Evolutionary conservation across 257 asterid species (phyloP), one percentile per base, ranked within the genome.

Genomic region (Mentha longifolia): DNA sequence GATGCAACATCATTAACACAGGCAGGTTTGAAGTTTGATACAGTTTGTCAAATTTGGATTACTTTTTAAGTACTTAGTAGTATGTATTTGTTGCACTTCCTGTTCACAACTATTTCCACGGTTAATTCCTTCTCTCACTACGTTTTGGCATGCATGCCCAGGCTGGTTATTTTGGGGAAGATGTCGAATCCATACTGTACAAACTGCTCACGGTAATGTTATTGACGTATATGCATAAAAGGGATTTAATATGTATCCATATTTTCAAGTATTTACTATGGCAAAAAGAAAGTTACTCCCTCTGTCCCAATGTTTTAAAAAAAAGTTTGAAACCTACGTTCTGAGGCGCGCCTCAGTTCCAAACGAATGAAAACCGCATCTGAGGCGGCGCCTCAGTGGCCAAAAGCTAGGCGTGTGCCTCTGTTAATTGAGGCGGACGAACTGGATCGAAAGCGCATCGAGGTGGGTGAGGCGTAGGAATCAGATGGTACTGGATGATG

Each of bases 161-260:
- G 98, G 97, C 97, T 63, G 98, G 98, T 70, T 92, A 92, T 84
- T 95, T 88, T 39, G 98, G 98, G 49, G 97, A 92, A 84, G 98
- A 92, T 82, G 98, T 88, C 79, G 98, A 90, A 77, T 92, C 98
- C 63, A 74, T 92, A 70, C 74, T 92, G 70, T 84, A 80, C 86
- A 90, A 90, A 78, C 77, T 92, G 74, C 97, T 92, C 67, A 79
- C 19, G 97, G 98, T 92, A 83, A 72, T 85, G 56, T 67, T 45
- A 39, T 61, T 75, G 35, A 43, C 9, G 30, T 67, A 12, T 47
- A 43, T 67, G 72, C 19, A 9, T 39, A 14, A 57, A 33, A 70
- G 54, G 45, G 65, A 57, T 69, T 77, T 64, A 19, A 61, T 45
- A 68, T 68, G 49, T 64, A 68, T 28, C 9, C 58, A 50, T 16